These are phyloP conservation scores for Fusarium sp. DNA, from an alignment of 2,329 filamentous ascomycete genomes.

Conservation along the genomic window DNA sequence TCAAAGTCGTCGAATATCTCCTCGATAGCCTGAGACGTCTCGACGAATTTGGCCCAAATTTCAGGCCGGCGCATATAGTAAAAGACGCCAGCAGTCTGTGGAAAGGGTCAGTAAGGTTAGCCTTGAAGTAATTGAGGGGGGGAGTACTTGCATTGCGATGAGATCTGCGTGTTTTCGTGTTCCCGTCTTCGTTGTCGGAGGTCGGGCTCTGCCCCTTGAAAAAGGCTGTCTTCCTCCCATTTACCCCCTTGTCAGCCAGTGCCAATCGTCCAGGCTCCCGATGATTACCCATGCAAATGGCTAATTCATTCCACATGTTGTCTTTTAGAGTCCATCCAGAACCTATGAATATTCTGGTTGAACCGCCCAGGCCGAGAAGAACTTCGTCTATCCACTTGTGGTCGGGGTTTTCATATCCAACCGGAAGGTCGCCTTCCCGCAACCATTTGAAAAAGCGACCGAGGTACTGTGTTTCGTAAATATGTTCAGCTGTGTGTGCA, in stretches of 20 bases:
- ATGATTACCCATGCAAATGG: not conserved
- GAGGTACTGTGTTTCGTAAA: not conserved
- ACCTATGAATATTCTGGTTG: not conserved
- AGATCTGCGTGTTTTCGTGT: not conserved
- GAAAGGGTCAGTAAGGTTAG: not conserved
- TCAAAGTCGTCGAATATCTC: not conserved
- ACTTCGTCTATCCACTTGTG: not conserved
- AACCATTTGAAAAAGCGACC: not conserved
- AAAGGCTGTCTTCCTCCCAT: not conserved
- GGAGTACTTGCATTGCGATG: not conserved
- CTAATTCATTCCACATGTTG: not conserved
- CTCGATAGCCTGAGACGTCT: not conserved
- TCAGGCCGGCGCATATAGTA: not conserved
- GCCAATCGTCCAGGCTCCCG: not conserved
- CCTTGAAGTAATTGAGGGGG: not conserved
- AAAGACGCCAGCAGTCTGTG: not conserved
- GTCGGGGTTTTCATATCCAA: not conserved
- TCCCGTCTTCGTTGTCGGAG: not conserved
- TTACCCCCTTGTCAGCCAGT: not conserved
- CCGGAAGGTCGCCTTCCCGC: not conserved
- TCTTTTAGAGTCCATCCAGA: not conserved
- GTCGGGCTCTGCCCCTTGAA: not conserved
- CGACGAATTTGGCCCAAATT: not conserved
- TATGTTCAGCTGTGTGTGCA: conserved; percentile 1
- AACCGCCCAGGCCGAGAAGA: not conserved